phyloP scores from a whole-genome alignment of 2,329 filamentous ascomycete species.

The Sporothrix pallida region DNA sequence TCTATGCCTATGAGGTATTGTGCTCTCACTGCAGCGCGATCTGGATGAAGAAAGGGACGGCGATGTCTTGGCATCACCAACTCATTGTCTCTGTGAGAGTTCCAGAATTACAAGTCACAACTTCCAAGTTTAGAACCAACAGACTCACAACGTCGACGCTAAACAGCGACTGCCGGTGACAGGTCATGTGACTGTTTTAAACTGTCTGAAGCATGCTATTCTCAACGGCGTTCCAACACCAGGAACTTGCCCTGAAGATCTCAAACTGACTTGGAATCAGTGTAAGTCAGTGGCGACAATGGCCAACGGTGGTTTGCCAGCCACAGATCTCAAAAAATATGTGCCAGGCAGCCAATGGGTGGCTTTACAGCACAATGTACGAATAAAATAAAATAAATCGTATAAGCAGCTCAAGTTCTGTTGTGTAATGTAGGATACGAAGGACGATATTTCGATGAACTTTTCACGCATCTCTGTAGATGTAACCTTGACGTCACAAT shows the following conservation, averaged over 20 bases:
- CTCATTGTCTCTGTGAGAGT: neutral
- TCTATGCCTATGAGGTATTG: neutral
- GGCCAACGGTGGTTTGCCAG: neutral
- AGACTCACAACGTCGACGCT: neutral
- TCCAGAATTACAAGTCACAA: neutral
- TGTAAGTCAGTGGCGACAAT: neutral
- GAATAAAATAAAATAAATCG: neutral
- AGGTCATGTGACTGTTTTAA: neutral
- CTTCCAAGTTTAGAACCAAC: slow-evolving; percentile 22
- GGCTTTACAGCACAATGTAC: too few species aligned
- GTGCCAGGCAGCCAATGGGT: too few species aligned
- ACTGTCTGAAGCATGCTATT: neutral
- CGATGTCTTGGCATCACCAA: neutral
- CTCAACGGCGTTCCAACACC: neutral
- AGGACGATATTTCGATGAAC: neutral
- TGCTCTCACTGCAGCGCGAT: neutral
- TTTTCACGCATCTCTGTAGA: neutral
- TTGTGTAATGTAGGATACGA: neutral
- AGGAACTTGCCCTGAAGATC: neutral
- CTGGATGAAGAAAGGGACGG: neutral
- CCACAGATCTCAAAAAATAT: neutral
- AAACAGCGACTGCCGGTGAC: neutral
- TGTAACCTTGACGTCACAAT: slow-evolving; percentile 18
- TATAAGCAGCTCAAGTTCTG: neutral
- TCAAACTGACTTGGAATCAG: neutral